These are phyloP conservation scores for Rhododendron ferrugineum DNA, from an alignment of 148 eudicot species.

Conservation along the genomic window DNA sequence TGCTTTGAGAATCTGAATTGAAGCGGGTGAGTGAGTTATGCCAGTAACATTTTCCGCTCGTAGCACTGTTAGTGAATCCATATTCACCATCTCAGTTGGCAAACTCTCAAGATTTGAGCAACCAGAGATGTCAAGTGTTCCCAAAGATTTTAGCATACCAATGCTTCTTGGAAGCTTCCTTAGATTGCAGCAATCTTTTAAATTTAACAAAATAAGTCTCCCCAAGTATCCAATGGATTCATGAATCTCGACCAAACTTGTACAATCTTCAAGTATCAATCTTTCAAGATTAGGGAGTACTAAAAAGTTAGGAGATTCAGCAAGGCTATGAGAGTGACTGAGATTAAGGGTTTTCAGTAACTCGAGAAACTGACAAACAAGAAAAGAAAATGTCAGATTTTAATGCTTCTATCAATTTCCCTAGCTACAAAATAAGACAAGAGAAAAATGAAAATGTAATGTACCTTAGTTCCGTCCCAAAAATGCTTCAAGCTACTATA, in stretches of 20 bases:
- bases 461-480: too few species aligned
- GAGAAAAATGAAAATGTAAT: too few species aligned
- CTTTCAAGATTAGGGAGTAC: neutral
- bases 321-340: neutral
- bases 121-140: neutral
- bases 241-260: neutral
- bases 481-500: neutral
- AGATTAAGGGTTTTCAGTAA: neutral
- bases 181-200: neutral
- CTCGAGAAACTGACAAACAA: neutral
- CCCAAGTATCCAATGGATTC: neutral
- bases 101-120: constrained; percentile 5
- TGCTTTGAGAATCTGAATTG: neutral
- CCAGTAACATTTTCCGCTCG: neutral
- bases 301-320: neutral
- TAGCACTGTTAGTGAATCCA: neutral
- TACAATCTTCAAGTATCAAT: neutral
- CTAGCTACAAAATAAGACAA: too few species aligned
- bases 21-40: neutral
- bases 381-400: neutral
- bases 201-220: neutral
- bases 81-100: neutral
- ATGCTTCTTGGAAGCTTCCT: constrained; percentile 2
- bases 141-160: neutral
- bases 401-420: too few species aligned